Percentiles rank a stretch among this genome's conserved stretches.
These are phyloP conservation scores for Kuraishia hungarica DNA, from an alignment of 805 yeast species.

Conservation along the genomic window DNA sequence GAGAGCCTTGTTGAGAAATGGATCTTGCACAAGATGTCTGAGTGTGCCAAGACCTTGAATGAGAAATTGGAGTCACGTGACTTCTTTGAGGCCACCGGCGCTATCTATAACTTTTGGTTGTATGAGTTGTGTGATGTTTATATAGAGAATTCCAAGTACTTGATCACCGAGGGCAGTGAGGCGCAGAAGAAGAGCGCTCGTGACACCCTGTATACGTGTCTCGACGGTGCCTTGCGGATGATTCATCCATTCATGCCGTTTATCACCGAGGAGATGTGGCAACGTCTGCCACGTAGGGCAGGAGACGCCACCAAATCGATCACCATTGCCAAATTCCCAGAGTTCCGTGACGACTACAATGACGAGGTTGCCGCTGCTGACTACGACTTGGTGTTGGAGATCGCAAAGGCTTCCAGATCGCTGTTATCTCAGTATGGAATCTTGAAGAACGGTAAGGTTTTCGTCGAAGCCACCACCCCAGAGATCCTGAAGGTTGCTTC, in stretches of 20 bases:
- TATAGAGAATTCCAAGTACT: conserved; percentile 92
- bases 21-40: conserved; percentile 83
- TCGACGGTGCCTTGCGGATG: conserved; percentile 83
- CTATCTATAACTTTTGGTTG: conserved; percentile 90
- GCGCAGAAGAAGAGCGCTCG: conserved; percentile 83
- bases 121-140: conserved; percentile 94
- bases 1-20: conserved; percentile 93
- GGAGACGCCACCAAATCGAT: conserved; percentile 65
- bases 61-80: conserved; percentile 74
- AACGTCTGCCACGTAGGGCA: conserved; percentile 85
- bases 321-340: conserved; percentile 75
- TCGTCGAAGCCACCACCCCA: conserved; percentile 57
- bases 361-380: conserved; percentile 60
- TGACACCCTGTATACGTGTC: conserved; percentile 87
- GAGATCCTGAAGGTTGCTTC: conserved; percentile 42
- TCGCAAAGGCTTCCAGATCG: conserved; percentile 88
- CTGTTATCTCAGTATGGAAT: conserved; percentile 85
- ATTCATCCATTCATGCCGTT: conserved; percentile 99
- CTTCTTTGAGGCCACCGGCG: conserved; percentile 79
- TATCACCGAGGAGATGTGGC: conserved; percentile 98
- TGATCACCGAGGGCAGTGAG: conserved; percentile 85
- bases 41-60: conserved; percentile 56
- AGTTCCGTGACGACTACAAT: conserved; percentile 47
- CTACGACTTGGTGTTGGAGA: conserved; percentile 76
- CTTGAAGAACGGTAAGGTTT: conserved; percentile 79